Percentiles rank a stretch among this genome's conserved stretches.
These are phyloP conservation scores for Raphanus hybrid DNA, from an alignment of 441 rosid genomes.

Conservation along the genomic window DNA sequence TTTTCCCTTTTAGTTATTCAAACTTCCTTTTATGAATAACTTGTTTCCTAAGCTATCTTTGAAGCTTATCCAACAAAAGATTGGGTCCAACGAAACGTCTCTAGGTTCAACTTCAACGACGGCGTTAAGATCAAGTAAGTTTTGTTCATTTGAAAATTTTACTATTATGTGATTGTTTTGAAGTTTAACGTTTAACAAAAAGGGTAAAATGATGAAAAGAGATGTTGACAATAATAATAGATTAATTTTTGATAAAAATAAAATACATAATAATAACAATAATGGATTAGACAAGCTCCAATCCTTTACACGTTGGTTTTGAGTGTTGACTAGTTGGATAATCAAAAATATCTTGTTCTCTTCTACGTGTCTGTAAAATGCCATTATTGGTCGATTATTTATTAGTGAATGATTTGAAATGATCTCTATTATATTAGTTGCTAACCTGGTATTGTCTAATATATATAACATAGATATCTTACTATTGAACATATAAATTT, in stretches of 20 bases:
- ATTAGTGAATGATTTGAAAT: background rate
- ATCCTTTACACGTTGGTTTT: slow-evolving; percentile 36
- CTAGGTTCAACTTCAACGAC: slow-evolving; percentile 73
- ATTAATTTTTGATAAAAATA: no score
- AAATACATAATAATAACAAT: no score
- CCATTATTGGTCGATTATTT: slow-evolving; percentile 21
- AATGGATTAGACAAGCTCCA: slow-evolving; percentile 10
- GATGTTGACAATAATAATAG: background rate
- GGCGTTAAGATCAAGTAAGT: slow-evolving; percentile 92
- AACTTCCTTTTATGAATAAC: no score
- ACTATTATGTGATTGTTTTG: background rate
- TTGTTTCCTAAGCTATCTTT: no score
- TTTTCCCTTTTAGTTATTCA: no score
- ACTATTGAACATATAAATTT: no score
- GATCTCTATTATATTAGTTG: slow-evolving; percentile 1
- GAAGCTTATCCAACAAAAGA: no score
- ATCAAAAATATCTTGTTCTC: background rate
- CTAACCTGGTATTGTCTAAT: background rate
- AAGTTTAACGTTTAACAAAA: background rate
- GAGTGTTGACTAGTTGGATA: slow-evolving; percentile 22
- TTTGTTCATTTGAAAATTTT: background rate
- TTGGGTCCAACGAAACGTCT: slow-evolving; percentile 79
- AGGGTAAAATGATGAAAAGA: slow-evolving; percentile 3
- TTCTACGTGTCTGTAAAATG: slow-evolving; percentile 11
- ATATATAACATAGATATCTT: no score